Conservation (phyloP, 2,329 filamentous ascomycete genomes). For the Diplocarpon mali region DNA sequence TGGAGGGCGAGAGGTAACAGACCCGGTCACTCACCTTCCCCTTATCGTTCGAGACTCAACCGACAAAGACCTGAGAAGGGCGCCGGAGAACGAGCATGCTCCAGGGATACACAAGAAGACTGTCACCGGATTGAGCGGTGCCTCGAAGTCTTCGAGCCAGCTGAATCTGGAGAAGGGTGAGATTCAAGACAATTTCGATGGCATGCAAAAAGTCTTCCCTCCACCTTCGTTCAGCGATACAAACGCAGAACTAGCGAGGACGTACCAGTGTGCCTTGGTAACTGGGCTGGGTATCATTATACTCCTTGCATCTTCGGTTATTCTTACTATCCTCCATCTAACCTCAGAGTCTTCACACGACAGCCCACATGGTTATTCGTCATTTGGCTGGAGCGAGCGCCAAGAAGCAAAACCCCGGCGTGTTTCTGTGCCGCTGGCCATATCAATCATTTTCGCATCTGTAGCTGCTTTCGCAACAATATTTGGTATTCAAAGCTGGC, state of each 20-base stretch:
- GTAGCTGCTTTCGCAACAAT: conserved; percentile 27
- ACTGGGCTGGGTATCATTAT: conserved; percentile 18
- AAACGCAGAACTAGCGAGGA: conserved; percentile 32
- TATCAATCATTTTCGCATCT: conserved; percentile 5
- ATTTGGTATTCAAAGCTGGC: conserved; percentile 44
- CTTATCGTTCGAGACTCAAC: conserved; percentile 46
- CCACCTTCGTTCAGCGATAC: conserved; percentile 38
- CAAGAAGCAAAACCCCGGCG: not conserved
- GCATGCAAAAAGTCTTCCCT: conserved; percentile 41
- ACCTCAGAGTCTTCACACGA: conserved; percentile 1
- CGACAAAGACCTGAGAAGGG: conserved; percentile 35
- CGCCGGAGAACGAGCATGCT: conserved; percentile 24
- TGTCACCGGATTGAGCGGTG: conserved; percentile 33
- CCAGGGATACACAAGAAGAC: conserved; percentile 10
- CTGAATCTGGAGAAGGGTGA: conserved; percentile 34
- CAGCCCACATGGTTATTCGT: not conserved
- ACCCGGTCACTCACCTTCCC: conserved; percentile 47
- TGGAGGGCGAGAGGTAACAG: conserved; percentile 39
- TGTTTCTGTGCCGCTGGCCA: conserved; percentile 6
- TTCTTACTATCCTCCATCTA: conserved; percentile 10
- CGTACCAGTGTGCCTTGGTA: conserved; percentile 32
- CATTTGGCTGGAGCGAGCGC: not conserved
- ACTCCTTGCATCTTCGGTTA: conserved; percentile 10
- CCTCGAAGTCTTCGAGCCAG: conserved; percentile 33
- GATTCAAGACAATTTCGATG: conserved; percentile 31